Evolutionary conservation across 306 rosid species (phyloP), one percentile per base, ranked within the genome.

Genomic region (Begonia fuchsioides): DNA sequence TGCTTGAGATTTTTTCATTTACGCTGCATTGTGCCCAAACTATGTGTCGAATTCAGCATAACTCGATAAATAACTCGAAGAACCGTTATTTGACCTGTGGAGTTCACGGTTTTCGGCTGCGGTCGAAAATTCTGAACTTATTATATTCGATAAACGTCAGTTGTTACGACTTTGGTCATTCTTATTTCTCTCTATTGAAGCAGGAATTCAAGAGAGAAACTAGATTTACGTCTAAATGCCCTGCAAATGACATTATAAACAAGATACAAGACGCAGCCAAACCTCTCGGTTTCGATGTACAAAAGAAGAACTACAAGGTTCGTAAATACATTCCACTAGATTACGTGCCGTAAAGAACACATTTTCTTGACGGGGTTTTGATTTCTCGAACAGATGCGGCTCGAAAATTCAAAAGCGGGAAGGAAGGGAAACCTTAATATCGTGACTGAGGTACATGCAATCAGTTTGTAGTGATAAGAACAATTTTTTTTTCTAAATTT

Each of bases 201-300:
- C 64, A 90, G 95, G 95, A 70, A 15, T 85, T 79, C 51, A 90
- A 90, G 73, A 85, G 86, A 74, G 98, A 90, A 71, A 90, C 98
- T 54, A 90, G 98, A 65, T 90, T 90, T 65, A 90, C 98, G 19
- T 90, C 95, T 6, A 81, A 66, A 69, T 75, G 95, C 51, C 56
- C 98, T 13, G 87, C 98, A 1, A 68, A 90, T 46, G 98, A 85
- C 70, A 90, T 90, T 63, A 75, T 90, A 60, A 67, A 53, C 70
- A 90, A 90, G 78, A 90, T 90, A 17, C 95, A 90, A 67, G 87
- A 85, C 65, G 98, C 98, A 19, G 98, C 92, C 49, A 90, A 85
- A 63, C 95, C 98, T 51, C 95, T 90, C 62, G 98, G 98, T 56
- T 90, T 84, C 58, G 98, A 85, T 15, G 98, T 90, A 47, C 87